Evolutionary conservation across 495 filamentous ascomycete species (phyloP).

Genomic region (Annulohypoxylon maeteangense): DNA sequence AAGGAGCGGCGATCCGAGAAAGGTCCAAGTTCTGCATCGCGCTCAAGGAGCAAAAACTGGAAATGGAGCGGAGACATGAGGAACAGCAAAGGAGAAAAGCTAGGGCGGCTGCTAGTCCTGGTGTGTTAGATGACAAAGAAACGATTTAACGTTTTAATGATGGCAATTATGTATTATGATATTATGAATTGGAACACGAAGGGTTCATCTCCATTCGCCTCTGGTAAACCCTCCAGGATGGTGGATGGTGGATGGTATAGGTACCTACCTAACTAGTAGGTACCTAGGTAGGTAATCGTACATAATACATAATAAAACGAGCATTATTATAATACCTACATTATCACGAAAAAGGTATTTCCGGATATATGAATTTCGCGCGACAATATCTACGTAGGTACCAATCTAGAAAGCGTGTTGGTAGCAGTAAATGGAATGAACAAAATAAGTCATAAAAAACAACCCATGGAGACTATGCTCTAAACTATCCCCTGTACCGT

Average conservation of each 20-base stretch:
- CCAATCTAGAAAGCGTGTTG: too few relatives aligned
- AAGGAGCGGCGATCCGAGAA: slow-evolving; percentile 52
- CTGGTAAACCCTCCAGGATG: not conserved
- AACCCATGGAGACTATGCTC: too few relatives aligned
- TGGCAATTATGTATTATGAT: not conserved
- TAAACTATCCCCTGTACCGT: too few relatives aligned
- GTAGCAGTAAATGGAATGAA: too few relatives aligned
- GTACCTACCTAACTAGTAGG: not conserved
- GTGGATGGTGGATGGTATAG: not conserved
- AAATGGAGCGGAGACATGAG: slow-evolving; percentile 50
- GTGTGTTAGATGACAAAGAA: slow-evolving; percentile 25
- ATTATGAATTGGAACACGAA: not conserved
- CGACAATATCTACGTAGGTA: too few relatives aligned
- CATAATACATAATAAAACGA: not conserved
- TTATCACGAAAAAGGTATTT: too few relatives aligned
- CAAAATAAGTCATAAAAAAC: too few relatives aligned
- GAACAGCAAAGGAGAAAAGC: slow-evolving; percentile 37
- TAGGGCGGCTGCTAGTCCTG: not conserved
- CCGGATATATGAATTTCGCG: too few relatives aligned
- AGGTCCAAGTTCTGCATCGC: slow-evolving; percentile 52
- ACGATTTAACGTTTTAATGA: slow-evolving; percentile 8
- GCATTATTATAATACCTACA: too few relatives aligned
- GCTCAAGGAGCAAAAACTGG: slow-evolving; percentile 49
- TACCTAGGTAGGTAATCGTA: not conserved
- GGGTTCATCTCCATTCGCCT: not conserved